Evolutionary conservation across 2,329 filamentous ascomycete species (phyloP).

Genomic region (Mycosphaerelloides madeirae): DNA sequence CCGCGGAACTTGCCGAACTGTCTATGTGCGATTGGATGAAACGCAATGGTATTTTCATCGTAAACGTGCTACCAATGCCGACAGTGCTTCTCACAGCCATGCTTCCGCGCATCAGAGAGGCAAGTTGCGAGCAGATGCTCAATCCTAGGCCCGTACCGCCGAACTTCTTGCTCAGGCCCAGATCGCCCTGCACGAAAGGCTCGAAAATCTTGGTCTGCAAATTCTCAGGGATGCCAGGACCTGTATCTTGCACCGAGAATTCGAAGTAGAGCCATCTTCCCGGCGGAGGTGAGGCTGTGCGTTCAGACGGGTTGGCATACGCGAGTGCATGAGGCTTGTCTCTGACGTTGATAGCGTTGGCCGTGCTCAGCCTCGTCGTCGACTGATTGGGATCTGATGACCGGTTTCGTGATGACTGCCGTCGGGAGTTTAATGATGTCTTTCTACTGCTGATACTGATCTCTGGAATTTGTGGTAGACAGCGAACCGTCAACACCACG

Average conservation of each 20-base stretch:
- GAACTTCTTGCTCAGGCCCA: conserved; percentile 82
- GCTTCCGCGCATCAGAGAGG: conserved; percentile 73
- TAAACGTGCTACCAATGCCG: conserved; percentile 74
- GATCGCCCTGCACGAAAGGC: conserved; percentile 89
- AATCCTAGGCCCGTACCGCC: conserved; percentile 83
- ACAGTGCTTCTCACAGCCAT: conserved; percentile 68
- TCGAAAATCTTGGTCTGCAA: conserved; percentile 84
- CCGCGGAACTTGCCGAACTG: conserved; percentile 40
- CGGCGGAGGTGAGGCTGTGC: conserved; percentile 45
- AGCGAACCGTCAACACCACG: conserved; percentile 72
- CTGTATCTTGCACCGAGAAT: conserved; percentile 84
- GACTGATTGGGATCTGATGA: conserved; percentile 6
- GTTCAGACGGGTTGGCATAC: conserved; percentile 13
- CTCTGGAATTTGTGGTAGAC: conserved; percentile 56
- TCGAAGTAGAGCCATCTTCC: conserved; percentile 71
- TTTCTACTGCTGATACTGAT: conserved; percentile 37
- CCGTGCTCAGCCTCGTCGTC: conserved; percentile 29
- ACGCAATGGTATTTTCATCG: conserved; percentile 73
- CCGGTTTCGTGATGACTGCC: conserved; percentile 10
- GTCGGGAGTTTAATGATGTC: conserved; percentile 33
- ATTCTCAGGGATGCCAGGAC: conserved; percentile 74
- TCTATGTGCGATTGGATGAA: conserved; percentile 65
- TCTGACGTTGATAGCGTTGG: conserved; percentile 42
- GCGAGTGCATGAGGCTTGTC: conserved; percentile 33
- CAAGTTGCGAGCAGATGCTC: conserved; percentile 84